Evolutionary conservation across 2,329 filamentous ascomycete genomes (phyloP).

Genomic region (Aspergillus proliferans): DNA sequence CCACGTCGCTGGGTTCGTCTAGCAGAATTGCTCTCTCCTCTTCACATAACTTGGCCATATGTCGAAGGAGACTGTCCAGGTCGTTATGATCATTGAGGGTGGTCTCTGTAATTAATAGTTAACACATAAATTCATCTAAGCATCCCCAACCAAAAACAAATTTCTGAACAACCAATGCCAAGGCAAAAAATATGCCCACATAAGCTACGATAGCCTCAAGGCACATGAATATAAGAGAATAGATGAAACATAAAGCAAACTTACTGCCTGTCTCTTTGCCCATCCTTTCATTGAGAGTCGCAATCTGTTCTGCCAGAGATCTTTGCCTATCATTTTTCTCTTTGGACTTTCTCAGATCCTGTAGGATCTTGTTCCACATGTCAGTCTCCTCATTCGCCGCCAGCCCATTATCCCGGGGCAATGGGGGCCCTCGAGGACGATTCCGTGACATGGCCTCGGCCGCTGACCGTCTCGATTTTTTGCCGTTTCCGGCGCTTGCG

Average conservation of each 20-base stretch:
- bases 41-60: constrained; percentile 42
- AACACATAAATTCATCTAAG: constrained; percentile 3
- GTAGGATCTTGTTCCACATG: constrained; percentile 40
- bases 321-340: constrained; percentile 40
- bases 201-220: no score
- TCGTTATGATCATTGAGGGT: constrained; percentile 37
- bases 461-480: constrained; percentile 1
- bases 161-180: background rate
- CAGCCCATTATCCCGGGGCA: constrained; percentile 37
- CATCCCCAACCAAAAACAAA: background rate
- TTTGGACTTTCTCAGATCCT: constrained; percentile 38
- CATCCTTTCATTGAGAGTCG: constrained; percentile 39
- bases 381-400: constrained; percentile 40
- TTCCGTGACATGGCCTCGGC: constrained; percentile 34
- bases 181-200: background rate
- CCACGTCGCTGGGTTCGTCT: constrained; percentile 46
- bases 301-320: constrained; percentile 34
- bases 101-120: constrained; percentile 22
- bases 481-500: constrained; percentile 5
- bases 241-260: constrained; percentile 13
- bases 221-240: no score
- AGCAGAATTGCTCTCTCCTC: constrained; percentile 43
- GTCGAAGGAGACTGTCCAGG: constrained; percentile 42
- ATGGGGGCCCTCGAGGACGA: constrained; percentile 32
- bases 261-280: constrained; percentile 37